Conservation (phyloP, 371 early-diverging fungal genomes). For the Mortierella sp. region DNA sequence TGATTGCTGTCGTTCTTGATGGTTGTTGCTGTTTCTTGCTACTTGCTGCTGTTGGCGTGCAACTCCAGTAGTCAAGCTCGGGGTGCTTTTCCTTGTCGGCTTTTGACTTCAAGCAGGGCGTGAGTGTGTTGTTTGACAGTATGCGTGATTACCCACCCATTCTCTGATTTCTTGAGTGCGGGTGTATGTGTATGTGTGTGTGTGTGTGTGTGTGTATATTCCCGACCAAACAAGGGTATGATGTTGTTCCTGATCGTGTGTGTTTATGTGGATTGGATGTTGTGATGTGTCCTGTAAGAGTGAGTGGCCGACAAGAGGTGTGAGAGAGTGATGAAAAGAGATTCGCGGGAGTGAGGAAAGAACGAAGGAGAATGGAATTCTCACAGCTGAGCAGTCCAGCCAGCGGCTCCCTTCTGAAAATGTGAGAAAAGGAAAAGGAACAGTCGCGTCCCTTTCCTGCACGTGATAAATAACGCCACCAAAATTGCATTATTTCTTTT, state of each 20-base stretch:
- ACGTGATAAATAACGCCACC: not conserved
- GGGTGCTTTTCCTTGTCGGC: too few species aligned
- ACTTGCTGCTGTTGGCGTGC: not conserved
- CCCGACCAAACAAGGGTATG: not conserved
- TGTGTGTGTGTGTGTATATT: too few species aligned
- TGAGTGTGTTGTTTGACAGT: not conserved
- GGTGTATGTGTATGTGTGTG: not conserved
- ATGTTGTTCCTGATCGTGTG: not conserved
- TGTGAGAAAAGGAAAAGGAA: not conserved
- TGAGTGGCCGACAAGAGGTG: not conserved
- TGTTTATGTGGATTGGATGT: not conserved
- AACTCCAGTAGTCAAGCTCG: too few species aligned
- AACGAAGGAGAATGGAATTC: not conserved
- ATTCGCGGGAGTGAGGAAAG: not conserved
- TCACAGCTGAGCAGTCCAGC: not conserved
- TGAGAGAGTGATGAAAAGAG: not conserved
- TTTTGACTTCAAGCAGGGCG: not conserved
- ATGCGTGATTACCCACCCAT: constrained; percentile 12
- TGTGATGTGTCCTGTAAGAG: not conserved
- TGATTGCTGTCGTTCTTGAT: too few species aligned
- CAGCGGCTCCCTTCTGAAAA: too few species aligned
- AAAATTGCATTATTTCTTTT: not conserved
- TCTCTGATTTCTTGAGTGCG: not conserved
- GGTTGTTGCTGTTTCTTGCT: not conserved
- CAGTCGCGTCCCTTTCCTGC: not conserved